These are phyloP conservation scores for Phanerodontia chrysosporium DNA, from an alignment of 768 basidiomycete species.

Conservation along the genomic window DNA sequence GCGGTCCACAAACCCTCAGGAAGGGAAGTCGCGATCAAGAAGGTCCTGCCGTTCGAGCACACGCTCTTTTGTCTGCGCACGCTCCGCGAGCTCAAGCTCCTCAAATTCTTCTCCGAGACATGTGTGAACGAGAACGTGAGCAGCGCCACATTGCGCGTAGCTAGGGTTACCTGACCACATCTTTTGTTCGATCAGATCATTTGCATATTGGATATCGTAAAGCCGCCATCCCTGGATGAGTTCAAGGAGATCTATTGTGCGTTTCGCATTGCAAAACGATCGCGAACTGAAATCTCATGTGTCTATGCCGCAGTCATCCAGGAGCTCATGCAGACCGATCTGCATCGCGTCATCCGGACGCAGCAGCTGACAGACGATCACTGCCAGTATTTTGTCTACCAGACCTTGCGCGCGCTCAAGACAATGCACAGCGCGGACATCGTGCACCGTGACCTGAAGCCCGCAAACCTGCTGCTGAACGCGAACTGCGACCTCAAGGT, in stretches of 20 bases:
- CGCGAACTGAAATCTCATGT: constrained; percentile 8
- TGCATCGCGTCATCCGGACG: constrained; percentile 88
- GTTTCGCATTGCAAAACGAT: constrained; percentile 18
- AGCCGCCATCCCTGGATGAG: constrained; percentile 64
- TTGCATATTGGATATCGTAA: constrained; percentile 87
- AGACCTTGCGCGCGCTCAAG: constrained; percentile 83
- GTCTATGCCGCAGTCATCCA: constrained; percentile 54
- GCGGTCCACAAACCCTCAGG: constrained; percentile 80
- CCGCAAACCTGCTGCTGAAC: constrained; percentile 84
- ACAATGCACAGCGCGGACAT: constrained; percentile 87
- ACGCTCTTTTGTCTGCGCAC: constrained; percentile 88
- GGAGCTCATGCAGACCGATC: constrained; percentile 86
- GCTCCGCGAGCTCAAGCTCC: constrained; percentile 85
- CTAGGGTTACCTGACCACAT: neutral
- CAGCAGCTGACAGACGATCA: constrained; percentile 91
- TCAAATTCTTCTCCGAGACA: constrained; percentile 78
- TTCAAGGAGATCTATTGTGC: constrained; percentile 88
- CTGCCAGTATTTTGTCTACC: constrained; percentile 79
- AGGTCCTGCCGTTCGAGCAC: constrained; percentile 92
- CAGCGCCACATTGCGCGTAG: neutral
- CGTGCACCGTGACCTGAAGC: constrained; percentile 75
- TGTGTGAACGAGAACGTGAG: constrained; percentile 77
- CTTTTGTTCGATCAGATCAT: constrained; percentile 58
- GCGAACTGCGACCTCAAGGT: constrained; percentile 88
- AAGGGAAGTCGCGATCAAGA: constrained; percentile 91